A percentile compares a stretch with the other conserved stretches of the same genome.
Evolutionary conservation across 2,329 filamentous ascomycete species (phyloP).

Genomic region (Penicillium sp.): DNA sequence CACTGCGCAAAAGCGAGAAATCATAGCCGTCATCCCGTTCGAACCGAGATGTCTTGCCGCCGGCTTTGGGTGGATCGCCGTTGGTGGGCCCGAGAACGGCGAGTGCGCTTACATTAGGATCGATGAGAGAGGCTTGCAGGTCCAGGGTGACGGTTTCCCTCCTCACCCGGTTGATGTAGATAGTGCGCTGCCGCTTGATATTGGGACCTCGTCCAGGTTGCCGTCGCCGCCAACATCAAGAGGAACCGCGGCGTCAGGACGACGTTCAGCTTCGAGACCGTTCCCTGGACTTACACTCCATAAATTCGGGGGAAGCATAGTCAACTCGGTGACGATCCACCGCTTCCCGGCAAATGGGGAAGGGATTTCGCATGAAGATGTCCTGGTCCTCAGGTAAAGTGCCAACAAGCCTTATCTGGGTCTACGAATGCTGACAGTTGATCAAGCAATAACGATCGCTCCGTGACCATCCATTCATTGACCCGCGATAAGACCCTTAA

Average conservation of each 20-base stretch:
- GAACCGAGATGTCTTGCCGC: constrained; percentile 81
- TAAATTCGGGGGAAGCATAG: constrained; percentile 57
- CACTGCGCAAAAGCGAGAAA: constrained; percentile 63
- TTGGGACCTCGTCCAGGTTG: constrained; percentile 27
- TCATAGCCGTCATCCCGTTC: constrained; percentile 64
- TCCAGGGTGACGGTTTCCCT: constrained; percentile 35
- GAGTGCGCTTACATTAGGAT: constrained; percentile 77
- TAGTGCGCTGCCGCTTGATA: constrained; percentile 51
- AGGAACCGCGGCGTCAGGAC: constrained; percentile 17
- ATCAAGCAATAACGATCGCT: constrained; percentile 83
- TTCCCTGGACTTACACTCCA: constrained; percentile 49
- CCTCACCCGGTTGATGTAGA: constrained; percentile 48
- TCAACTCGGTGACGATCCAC: constrained; percentile 63
- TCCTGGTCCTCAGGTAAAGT: constrained; percentile 48
- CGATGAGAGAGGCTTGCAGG: constrained; percentile 34
- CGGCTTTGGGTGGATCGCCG: constrained; percentile 79
- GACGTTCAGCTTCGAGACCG: constrained; percentile 13
- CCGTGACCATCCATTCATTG: constrained; percentile 76
- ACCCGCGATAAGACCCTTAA: constrained; percentile 62
- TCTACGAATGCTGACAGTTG: background rate
- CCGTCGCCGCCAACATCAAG: constrained; percentile 21
- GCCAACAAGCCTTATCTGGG: background rate
- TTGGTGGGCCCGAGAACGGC: constrained; percentile 75
- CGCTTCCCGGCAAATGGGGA: constrained; percentile 44
- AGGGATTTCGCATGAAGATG: constrained; percentile 48